Evolutionary conservation across 305 asterid species (phyloP).

Genomic region (Fraxinus xanthoxyloides): DNA sequence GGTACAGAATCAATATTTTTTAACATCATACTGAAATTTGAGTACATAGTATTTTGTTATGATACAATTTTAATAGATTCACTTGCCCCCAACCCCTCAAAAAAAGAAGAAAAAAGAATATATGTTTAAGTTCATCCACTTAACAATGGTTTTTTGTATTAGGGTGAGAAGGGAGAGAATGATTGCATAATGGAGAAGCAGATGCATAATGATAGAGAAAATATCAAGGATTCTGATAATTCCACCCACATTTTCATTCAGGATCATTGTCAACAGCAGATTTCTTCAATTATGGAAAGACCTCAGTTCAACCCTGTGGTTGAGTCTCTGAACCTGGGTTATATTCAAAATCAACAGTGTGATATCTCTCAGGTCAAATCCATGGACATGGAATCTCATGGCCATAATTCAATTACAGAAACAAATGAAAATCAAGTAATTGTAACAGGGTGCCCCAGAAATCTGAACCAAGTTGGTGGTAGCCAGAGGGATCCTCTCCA

Average conservation of each 20-base stretch:
- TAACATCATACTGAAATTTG: background rate
- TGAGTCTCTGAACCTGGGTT: slow-evolving; percentile 34
- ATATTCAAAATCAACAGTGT: slow-evolving; percentile 37
- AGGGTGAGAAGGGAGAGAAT: slow-evolving; percentile 45
- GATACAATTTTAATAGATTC: slow-evolving; percentile 12
- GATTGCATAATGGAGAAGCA: slow-evolving; percentile 31
- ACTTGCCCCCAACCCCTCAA: background rate
- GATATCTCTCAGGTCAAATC: slow-evolving; percentile 39
- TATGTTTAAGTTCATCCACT: background rate
- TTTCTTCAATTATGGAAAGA: slow-evolving; percentile 32
- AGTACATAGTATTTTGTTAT: background rate
- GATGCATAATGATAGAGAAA: slow-evolving; percentile 16
- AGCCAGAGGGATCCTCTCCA: slow-evolving; percentile 37
- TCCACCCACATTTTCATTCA: slow-evolving; percentile 33
- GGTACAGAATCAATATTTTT: background rate
- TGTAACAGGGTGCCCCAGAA: slow-evolving; percentile 43
- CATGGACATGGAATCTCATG: slow-evolving; percentile 42
- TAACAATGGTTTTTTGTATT: slow-evolving; percentile 22
- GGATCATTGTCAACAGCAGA: slow-evolving; percentile 33
- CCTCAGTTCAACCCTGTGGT: slow-evolving; percentile 31
- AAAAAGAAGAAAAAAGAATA: too few species aligned
- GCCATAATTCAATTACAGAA: slow-evolving; percentile 33
- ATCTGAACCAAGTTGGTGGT: slow-evolving; percentile 40
- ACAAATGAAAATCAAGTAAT: slow-evolving; percentile 36
- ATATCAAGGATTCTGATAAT: slow-evolving; percentile 29